A percentile compares a stretch with the other conserved stretches of the same genome.
These are phyloP conservation scores for Herpetospermum pedunculosum DNA, from an alignment of 306 rosid genomes.

Conservation along the genomic window DNA sequence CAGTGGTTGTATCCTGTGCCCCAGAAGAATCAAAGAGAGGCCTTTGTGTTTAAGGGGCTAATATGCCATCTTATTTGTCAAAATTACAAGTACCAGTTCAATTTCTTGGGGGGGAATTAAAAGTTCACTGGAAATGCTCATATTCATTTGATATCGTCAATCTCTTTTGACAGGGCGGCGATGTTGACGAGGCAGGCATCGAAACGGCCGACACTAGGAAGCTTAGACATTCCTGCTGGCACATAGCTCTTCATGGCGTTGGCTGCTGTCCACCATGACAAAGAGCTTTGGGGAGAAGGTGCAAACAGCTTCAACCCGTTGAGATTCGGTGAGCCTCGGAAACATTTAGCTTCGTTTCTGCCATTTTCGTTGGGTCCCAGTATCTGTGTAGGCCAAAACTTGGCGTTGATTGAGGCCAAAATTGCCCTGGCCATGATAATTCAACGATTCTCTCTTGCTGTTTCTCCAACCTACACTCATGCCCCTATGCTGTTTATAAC, in stretches of 20 bases:
- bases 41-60: conserved; percentile 34
- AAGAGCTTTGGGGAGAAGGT: conserved; percentile 64
- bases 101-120: conserved; percentile 42
- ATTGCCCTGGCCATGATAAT: conserved; percentile 37
- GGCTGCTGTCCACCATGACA: conserved; percentile 46
- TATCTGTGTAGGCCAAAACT: conserved; percentile 51
- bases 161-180: no score
- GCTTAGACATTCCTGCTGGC: conserved; percentile 38
- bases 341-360: conserved; percentile 39
- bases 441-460: conserved; percentile 19
- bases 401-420: conserved; percentile 51
- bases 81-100: conserved; percentile 35
- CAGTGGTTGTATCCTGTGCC: conserved; percentile 17
- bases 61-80: conserved; percentile 70
- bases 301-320: conserved; percentile 44
- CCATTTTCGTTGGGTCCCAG: conserved; percentile 56
- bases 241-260: conserved; percentile 45
- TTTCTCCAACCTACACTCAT: conserved; percentile 48
- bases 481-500: conserved; percentile 22
- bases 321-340: conserved; percentile 47
- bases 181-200: conserved; percentile 32
- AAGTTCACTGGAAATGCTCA: conserved; percentile 39
- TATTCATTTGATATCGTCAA: no score
- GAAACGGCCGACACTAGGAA: conserved; percentile 36
- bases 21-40: conserved; percentile 16